A percentile compares a stretch with the other conserved stretches of the same genome.
Conservation (phyloP, 2,329 filamentous ascomycete genomes). For the Ophiostoma himal-ulmi region DNA sequence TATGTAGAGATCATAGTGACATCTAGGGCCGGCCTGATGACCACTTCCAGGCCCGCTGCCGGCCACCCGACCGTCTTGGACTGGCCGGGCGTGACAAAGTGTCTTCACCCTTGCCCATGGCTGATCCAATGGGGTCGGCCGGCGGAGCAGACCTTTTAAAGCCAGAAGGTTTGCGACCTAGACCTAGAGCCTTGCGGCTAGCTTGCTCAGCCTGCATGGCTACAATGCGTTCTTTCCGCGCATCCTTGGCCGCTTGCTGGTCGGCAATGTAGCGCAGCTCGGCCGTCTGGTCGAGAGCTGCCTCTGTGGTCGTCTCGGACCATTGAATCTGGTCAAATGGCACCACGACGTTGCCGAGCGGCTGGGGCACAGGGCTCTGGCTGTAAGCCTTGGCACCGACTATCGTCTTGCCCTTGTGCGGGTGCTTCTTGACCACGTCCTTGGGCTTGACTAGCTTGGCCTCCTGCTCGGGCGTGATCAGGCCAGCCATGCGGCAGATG, state of each 20-base stretch:
- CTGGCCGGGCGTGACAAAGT: background rate
- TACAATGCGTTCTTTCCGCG: constrained; percentile 1
- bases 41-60: constrained; percentile 20
- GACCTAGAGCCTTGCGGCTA: background rate
- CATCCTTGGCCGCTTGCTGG: constrained; percentile 8
- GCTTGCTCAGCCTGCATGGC: background rate
- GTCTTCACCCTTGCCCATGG: background rate
- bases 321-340: constrained; percentile 34
- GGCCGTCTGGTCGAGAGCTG: constrained; percentile 21
- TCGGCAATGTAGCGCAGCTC: constrained; percentile 23
- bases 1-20: background rate
- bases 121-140: background rate
- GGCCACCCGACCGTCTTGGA: constrained; percentile 2
- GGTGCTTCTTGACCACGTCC: constrained; percentile 5
- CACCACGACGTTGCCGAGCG: constrained; percentile 28
- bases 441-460: constrained; percentile 16
- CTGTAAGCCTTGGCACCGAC: background rate
- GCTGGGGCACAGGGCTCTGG: background rate
- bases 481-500: constrained; percentile 34
- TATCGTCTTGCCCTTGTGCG: constrained; percentile 3
- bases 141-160: background rate
- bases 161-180: background rate
- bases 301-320: constrained; percentile 19
- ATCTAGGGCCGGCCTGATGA: background rate
- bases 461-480: constrained; percentile 27